A percentile compares a stretch with the other conserved stretches of the same genome.
These are phyloP conservation scores for Candida ulmi DNA, from an alignment of 805 yeast species.

Conservation along the genomic window DNA sequence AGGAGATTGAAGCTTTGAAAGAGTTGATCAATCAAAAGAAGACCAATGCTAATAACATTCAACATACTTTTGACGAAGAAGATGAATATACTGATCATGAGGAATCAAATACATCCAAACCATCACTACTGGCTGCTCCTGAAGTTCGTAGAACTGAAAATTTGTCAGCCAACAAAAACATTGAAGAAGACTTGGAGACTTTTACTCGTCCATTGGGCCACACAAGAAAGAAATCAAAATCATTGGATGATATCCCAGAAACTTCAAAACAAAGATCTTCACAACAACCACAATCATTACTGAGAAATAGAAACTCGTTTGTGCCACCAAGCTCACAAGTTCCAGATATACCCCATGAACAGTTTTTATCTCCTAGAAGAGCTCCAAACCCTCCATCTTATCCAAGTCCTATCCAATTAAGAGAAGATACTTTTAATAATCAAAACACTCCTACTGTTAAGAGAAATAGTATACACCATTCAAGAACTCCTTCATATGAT, in stretches of 20 bases:
- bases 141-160: constrained; percentile 1
- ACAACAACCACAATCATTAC: background rate
- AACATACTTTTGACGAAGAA: constrained; percentile 7
- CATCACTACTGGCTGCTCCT: constrained; percentile 9
- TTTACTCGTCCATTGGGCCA: constrained; percentile 29
- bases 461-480: constrained; percentile 13
- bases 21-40: constrained; percentile 14
- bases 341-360: constrained; percentile 18
- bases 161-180: background rate
- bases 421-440: constrained; percentile 6
- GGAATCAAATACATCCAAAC: background rate
- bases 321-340: constrained; percentile 17
- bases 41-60: background rate
- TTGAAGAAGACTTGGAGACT: constrained; percentile 12
- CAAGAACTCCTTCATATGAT: constrained; percentile 25
- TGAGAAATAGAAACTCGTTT: constrained; percentile 3
- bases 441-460: constrained; percentile 17
- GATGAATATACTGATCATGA: constrained; percentile 5
- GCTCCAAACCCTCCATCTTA: constrained; percentile 65
- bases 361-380: constrained; percentile 62
- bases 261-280: background rate
- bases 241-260: constrained; percentile 39
- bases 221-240: constrained; percentile 44
- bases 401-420: constrained; percentile 35
- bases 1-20: constrained; percentile 72